Evolutionary conservation across 2,329 filamentous ascomycete species (phyloP), one percentile per base, ranked within the genome.

Genomic region (Hypoxylon sp.): DNA sequence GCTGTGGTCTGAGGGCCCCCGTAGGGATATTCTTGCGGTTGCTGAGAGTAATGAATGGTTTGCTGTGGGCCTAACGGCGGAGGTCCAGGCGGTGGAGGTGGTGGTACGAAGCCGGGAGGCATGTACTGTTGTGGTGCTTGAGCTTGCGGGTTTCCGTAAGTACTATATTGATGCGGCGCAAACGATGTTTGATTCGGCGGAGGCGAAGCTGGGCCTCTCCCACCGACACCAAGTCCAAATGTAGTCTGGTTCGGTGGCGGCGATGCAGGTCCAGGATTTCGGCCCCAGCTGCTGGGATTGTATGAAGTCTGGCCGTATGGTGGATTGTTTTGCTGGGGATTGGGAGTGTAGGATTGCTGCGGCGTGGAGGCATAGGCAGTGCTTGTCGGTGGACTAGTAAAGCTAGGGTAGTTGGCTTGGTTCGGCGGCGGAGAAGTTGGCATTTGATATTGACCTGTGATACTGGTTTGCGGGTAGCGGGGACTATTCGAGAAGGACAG

Each of bases 51-150:
- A 68, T 88, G 84, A 26, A 87, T 84, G 8, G 86, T 89, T 75
- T 89, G 87, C 73, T 89, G 87, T 30, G 86, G 85, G 3, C 86
- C 86, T 69, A 89, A 73, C 1, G 87, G 87, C 6, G 87, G 87
- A 3, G 87, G 87, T 0, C 86, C 87, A 0, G 87, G 88, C 1
- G 87, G 87, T 1, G 87, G 88, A 5, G 88, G 87, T 2, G 88
- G 88, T 3, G 86, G 87, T 36, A 90, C 84, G 66, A 88, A 89
- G 2, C 87, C 86, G 0, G 81, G 80, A 12, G 86, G 85, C 28
- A 86, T 81, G 56, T 83, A 85, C 12, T 80, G 77, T 67, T 77
- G 79, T 70, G 70, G 78, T 75, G 69, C 79, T 55, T 79, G 74
- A n/a, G 68, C 78, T 64, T 80, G 78, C 22, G 78, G 80, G 61